Base-by-base conservation (phyloP, 768 basidiomycete genomes). In the Serendipita vermifera region DNA sequence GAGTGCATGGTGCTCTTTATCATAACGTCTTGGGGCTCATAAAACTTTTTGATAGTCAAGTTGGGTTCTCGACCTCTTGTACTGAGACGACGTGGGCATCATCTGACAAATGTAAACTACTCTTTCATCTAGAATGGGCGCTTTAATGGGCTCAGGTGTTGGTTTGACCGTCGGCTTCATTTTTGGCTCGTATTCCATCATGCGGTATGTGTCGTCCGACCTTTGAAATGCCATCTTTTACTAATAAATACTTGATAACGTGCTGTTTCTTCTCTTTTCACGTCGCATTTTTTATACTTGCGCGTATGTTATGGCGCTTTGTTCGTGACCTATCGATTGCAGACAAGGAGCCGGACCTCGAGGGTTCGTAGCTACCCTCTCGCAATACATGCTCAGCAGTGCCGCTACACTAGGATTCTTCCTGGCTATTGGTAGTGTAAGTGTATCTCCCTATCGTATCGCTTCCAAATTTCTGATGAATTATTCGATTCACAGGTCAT, bases 371-470 rank as follows among this genome's bases (percentile, higher is more conserved):
- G 84, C 89, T 3, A 96, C 96, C 1, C 79, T 99, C 53, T 94
- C 93, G 13, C 90, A 93, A 64, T 98, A 97, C 69, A 99, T 99
- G 96, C 79, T 97, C 27, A 89, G 88, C 64, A 98, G 94, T 63
- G 94, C 89, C 3, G 93, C 93, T 5, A 96, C 94, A 0, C 98
- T 99, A 69, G 85, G 84, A 2, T 97, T 97, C 74, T 98, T 98
- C 82, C 82, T 98, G 59, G 80, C 90, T 36, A 88, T 96, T 64
- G 87, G 90, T 65, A 91, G 91, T 29, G 91, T 93, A 65, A 64
- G 81, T 65, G 6, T 27, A 26, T 55, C 54, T 56, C 59, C 55
- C n/a, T 20, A 20, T 38, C 55, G 38, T 55, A 15, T 22, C 46
- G 11, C 32, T 24, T 15, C 9, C 46, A 51, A 31, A n/a, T 51